Evolutionary conservation across 169 alveolate genomes (phyloP), one percentile per base, ranked within the genome.

Genomic region (Cystoisospora suis): DNA sequence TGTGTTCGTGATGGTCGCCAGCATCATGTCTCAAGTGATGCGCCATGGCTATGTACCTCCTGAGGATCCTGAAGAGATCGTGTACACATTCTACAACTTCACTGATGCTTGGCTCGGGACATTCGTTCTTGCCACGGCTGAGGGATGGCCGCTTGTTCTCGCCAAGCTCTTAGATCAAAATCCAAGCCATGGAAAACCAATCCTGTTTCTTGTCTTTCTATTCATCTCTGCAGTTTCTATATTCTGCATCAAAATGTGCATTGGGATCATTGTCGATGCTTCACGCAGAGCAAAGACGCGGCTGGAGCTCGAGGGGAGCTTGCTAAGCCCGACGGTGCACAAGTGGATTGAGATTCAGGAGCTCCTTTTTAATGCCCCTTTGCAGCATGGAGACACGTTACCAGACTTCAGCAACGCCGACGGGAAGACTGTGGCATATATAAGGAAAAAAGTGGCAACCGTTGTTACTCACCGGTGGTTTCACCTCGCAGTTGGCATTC

Each of bases 331-430:
- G n/a, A 80, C 93, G 17, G 89, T 89, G 29, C 93, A 77, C 34
- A 86, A 87, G 53, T 89, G 93, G 93, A 89, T 77, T 42, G 93
- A 89, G 80, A 53, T 89, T 77, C 93, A 89, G 83, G 56, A 72
- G 56, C 47, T 72, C 32, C 56, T 72, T 38, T 72, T 72, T 56
- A 40, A 72, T n/a, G 6, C 83, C 5, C 58, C 83, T 29, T 56
- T 72, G 17, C 83, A 72, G 83, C 83, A 72, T n/a, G 83, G 83
- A 7, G 83, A 72, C 45, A 72, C 83, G 15, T 27, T 72, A 32
- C 83, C 83, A 36, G 83, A 72, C 45, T 72, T 72, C 32, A 20
- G 34, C 56, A 12, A 15, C 3, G 83, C 56, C 40, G 56, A 40
- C 56, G 23, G 56, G 17, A 72, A 72, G 32, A 9, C 17, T 9